Percentiles rank a stretch among this genome's conserved stretches.
phyloP scores from a whole-genome alignment of 1,284 basidiomycete genomes.

The Cystobasidium sp. region DNA sequence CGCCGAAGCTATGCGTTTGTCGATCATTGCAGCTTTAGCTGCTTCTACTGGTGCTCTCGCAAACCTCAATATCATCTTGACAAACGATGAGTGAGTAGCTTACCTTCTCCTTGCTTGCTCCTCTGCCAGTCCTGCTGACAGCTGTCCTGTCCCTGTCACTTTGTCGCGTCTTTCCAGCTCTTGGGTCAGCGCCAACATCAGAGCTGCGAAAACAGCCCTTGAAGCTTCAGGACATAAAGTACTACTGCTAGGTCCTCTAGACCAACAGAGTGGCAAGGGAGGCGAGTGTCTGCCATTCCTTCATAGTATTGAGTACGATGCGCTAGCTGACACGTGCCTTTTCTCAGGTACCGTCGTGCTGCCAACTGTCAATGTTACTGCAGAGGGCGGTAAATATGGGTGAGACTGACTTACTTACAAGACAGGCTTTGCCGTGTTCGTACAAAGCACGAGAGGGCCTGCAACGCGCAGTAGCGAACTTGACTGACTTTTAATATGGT shows the following conservation, averaged over 20 bases:
- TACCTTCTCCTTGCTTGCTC: constrained; percentile 34
- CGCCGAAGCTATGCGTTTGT: constrained; percentile 30
- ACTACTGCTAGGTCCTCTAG: constrained; percentile 49
- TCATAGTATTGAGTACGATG: background rate
- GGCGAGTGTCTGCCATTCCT: background rate
- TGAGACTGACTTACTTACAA: constrained; percentile 41
- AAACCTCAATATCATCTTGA: constrained; percentile 53
- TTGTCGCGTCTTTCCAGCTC: background rate
- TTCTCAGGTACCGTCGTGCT: constrained; percentile 51
- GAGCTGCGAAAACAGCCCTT: constrained; percentile 53
- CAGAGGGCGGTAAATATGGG: constrained; percentile 49
- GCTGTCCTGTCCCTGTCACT: too few relatives aligned
- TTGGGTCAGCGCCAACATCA: constrained; percentile 44
- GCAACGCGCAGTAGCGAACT: too few relatives aligned
- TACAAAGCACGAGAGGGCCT: background rate
- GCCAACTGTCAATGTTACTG: constrained; percentile 49
- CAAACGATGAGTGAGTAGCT: constrained; percentile 51
- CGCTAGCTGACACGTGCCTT: background rate
- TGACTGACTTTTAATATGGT: too few relatives aligned
- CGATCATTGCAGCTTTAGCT: constrained; percentile 43
- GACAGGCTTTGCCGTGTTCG: background rate
- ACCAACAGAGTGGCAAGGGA: constrained; percentile 52
- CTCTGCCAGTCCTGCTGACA: background rate
- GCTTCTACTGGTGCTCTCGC: constrained; percentile 42
- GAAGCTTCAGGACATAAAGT: constrained; percentile 52